phyloP scores from a whole-genome alignment of 1,139 yeast species.

The Pichiaceae sp. region DNA sequence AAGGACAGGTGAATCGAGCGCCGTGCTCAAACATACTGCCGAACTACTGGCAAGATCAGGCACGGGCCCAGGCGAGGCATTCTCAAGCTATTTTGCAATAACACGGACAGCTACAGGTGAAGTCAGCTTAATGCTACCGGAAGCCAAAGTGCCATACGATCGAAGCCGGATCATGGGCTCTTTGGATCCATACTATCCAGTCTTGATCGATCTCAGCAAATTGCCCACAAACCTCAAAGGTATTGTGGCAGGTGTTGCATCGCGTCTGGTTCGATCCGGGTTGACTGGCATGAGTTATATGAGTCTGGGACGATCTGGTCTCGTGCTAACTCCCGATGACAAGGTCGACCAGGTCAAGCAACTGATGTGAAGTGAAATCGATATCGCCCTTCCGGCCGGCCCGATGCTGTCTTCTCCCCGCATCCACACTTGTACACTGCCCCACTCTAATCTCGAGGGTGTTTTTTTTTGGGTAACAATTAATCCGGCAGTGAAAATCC shows the following conservation, averaged over 20 bases:
- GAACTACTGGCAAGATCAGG: constrained; percentile 28
- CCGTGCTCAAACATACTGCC: constrained; percentile 26
- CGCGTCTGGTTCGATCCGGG: constrained; percentile 29
- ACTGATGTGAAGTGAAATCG: no score
- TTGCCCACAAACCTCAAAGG: constrained; percentile 59
- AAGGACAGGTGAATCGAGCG: constrained; percentile 38
- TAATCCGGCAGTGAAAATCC: no score
- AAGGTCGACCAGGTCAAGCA: constrained; percentile 6
- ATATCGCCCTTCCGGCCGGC: no score
- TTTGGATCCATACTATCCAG: constrained; percentile 49
- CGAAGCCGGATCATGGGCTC: constrained; percentile 44
- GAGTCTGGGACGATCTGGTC: constrained; percentile 55
- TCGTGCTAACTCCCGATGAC: constrained; percentile 53
- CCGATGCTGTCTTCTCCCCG: no score
- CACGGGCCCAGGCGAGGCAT: constrained; percentile 17
- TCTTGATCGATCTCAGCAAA: constrained; percentile 44
- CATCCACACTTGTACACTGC: no score
- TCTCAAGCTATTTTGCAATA: constrained; percentile 48
- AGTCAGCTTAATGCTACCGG: constrained; percentile 47
- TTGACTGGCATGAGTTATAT: constrained; percentile 50
- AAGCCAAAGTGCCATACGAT: constrained; percentile 38
- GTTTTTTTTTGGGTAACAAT: no score
- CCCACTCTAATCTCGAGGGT: no score
- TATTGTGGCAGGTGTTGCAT: constrained; percentile 60
- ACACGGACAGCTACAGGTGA: constrained; percentile 48